Evolutionary conservation across 192 early-diverging fungal genomes (phyloP), one percentile per base, ranked within the genome.

Genomic region (Podila horticola): DNA sequence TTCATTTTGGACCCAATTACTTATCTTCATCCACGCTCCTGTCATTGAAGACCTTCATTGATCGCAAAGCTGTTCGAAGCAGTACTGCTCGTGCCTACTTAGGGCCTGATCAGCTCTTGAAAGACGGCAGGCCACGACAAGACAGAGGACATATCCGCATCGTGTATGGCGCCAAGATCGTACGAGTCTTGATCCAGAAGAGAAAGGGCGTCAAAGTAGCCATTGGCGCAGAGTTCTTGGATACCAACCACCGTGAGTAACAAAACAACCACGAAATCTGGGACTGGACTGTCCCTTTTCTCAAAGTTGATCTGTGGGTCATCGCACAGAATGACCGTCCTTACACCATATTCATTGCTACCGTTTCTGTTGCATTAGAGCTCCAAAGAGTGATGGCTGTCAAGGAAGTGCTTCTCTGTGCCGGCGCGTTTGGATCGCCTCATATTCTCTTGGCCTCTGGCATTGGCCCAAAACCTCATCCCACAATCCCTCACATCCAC

Each of bases 351-450:
- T 11, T 58, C 17, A 5, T 58, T 0, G 55, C 11, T 58, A 26
- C 2, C 3, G 28, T 15, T 30, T 49, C 3, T 5, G 0, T 24
- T 1, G 9, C 58, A 62, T 22, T 60, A 75, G 82, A 64, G 30
- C 50, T 73, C 36, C 69, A 68, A 0, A 49, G 48, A 20, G 74
- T 79, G 48, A 74, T 69, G 66, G 74, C 71, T 22, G 50, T 62
- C 19, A 77, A 63, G 48, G 86, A 88, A 26, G 82, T 87, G 5
- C 66, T 87, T 31, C 74, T 87, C 52, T 75, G 71, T 50, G 86
- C 82, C 17, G 86, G 86, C 15, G 31, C 86, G 19, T 72, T 84
- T 68, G 71, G 71, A 33, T 77, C 83, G 0, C 85, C 86, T 3
- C 70, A 74, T 3, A 74, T 87, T 30, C 76, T 86, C 12, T 7